Evolutionary conservation across 352 stramenopile species (phyloP).

Genomic region (Globisporangium cederbergense): DNA sequence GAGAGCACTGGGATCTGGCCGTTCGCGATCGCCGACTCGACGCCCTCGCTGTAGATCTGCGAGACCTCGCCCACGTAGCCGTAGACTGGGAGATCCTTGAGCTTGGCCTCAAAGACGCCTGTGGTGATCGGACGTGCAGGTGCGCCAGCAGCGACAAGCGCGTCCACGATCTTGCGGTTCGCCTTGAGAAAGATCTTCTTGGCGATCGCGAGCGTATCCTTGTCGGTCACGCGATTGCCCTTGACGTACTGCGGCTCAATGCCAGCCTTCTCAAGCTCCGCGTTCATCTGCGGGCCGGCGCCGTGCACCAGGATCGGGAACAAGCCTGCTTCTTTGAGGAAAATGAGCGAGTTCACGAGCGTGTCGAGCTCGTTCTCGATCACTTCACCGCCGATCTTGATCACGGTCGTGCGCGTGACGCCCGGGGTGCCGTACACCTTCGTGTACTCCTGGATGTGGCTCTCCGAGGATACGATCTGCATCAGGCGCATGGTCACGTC

Average conservation of each 20-base stretch:
- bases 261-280: constrained; percentile 68
- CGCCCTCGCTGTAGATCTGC: constrained; percentile 65
- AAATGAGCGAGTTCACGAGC: constrained; percentile 79
- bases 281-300: constrained; percentile 88
- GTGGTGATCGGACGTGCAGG: constrained; percentile 75
- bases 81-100: constrained; percentile 82
- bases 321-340: constrained; percentile 79
- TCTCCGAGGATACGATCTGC: constrained; percentile 51
- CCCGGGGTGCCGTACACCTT: constrained; percentile 71
- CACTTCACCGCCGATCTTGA: constrained; percentile 89
- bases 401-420: constrained; percentile 73
- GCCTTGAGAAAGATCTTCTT: constrained; percentile 82
- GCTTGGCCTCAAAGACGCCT: constrained; percentile 80
- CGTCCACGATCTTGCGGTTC: constrained; percentile 81
- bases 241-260: constrained; percentile 87
- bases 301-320: constrained; percentile 88
- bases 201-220: constrained; percentile 82
- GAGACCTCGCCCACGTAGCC: constrained; percentile 84
- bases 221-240: constrained; percentile 86
- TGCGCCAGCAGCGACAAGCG: constrained; percentile 62
- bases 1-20: constrained; percentile 85
- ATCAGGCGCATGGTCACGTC: constrained; percentile 60
- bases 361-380: constrained; percentile 86
- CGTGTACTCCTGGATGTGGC: constrained; percentile 65
- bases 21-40: constrained; percentile 61